Evolutionary conservation across 1,139 yeast species (phyloP).

Genomic region (Protomyces macrosporus): DNA sequence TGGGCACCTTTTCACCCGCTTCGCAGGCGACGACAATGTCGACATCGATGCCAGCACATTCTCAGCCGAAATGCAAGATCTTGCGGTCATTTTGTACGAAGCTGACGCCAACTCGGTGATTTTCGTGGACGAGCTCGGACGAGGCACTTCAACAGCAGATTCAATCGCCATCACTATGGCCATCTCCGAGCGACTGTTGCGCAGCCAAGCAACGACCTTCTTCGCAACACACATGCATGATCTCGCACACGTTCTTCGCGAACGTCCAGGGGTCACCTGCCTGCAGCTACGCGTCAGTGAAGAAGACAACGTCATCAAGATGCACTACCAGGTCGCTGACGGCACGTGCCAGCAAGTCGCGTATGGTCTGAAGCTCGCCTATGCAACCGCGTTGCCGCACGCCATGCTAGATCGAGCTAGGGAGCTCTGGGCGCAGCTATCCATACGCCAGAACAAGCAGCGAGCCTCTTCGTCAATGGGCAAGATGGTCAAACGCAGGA

Average conservation of each 20-base stretch:
- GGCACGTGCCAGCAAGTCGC: neutral
- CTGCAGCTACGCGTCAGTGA: conserved; percentile 20
- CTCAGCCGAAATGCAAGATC: conserved; percentile 67
- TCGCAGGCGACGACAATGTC: conserved; percentile 72
- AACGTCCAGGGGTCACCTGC: conserved; percentile 27
- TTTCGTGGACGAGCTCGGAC: conserved; percentile 60
- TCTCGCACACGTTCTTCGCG: conserved; percentile 26
- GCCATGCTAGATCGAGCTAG: neutral
- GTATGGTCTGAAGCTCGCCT: neutral
- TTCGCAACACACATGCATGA: conserved; percentile 30
- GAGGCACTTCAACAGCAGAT: conserved; percentile 84
- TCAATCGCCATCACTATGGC: conserved; percentile 84
- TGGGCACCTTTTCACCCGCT: conserved; percentile 48
- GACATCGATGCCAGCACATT: conserved; percentile 67
- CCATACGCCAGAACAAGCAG: neutral
- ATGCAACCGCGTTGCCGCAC: neutral
- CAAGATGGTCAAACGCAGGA: neutral
- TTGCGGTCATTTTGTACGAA: conserved; percentile 51
- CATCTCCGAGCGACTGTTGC: conserved; percentile 58
- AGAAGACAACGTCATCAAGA: neutral
- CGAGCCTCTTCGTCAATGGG: neutral
- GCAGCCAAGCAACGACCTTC: conserved; percentile 30
- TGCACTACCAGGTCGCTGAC: neutral
- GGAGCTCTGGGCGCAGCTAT: neutral
- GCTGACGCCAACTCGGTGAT: conserved; percentile 50